Evolutionary conservation across 2,329 filamentous ascomycete species (phyloP).

Genomic region (Coleophoma cylindrospora): DNA sequence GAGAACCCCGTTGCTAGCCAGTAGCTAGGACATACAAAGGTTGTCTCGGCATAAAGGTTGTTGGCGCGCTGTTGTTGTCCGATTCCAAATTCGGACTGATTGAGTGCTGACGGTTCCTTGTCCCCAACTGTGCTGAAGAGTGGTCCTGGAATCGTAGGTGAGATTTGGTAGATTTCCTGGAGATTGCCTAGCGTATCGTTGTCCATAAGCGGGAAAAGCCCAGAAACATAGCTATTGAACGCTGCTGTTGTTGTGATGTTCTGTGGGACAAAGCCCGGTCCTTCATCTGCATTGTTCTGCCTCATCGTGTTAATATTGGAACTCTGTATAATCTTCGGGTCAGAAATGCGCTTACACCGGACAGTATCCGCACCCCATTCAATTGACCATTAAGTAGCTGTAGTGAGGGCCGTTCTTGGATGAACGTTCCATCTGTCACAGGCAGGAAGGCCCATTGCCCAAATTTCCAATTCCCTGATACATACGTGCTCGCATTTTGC

Average conservation of each 20-base stretch:
- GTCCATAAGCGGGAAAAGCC: constrained; percentile 34
- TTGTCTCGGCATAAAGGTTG: constrained; percentile 45
- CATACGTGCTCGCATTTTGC: constrained; percentile 19
- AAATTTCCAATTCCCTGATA: constrained; percentile 12
- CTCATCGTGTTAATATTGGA: constrained; percentile 10
- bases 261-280: constrained; percentile 36
- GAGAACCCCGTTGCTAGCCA: constrained; percentile 43
- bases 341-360: constrained; percentile 2
- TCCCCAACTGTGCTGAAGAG: constrained; percentile 28
- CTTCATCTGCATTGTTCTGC: constrained; percentile 46
- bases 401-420: constrained; percentile 21
- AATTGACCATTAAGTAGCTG: constrained; percentile 25
- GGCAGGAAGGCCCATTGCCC: constrained; percentile 30
- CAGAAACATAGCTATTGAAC: constrained; percentile 33
- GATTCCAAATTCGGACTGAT: constrained; percentile 34
- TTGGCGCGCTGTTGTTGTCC: constrained; percentile 46
- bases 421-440: constrained; percentile 29
- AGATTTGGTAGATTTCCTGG: constrained; percentile 15
- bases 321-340: no score
- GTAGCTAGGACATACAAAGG: constrained; percentile 47
- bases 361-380: constrained; percentile 22
- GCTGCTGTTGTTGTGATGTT: constrained; percentile 35
- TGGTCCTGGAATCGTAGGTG: constrained; percentile 12
- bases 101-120: constrained; percentile 32
- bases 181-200: constrained; percentile 28